Evolutionary conservation across 129 eudicot species (phyloP).

Genomic region (Lonicera japonica): DNA sequence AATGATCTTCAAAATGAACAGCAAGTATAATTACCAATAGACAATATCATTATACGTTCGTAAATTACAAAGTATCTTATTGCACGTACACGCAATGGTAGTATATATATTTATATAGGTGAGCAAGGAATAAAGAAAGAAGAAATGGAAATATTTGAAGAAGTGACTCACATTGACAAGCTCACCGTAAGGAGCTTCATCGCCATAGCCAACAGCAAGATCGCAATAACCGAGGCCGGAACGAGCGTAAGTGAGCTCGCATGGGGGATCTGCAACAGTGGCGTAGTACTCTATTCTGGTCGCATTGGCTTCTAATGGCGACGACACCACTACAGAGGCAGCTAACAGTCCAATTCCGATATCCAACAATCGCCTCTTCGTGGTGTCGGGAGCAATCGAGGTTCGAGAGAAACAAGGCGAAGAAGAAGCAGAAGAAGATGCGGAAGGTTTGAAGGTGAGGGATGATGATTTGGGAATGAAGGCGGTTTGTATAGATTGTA

Average conservation of each 20-base stretch:
- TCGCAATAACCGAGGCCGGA: constrained; percentile 94
- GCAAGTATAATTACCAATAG: no score
- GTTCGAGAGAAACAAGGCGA: background rate
- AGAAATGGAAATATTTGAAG: no score
- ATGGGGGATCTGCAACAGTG: constrained; percentile 73
- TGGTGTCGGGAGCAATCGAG: constrained; percentile 6
- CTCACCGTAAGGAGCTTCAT: constrained; percentile 46
- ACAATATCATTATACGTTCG: no score
- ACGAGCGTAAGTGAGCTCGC: constrained; percentile 64
- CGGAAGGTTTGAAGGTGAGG: constrained; percentile 17
- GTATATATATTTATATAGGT: no score
- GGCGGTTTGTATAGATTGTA: constrained; percentile 18
- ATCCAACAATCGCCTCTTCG: constrained; percentile 31
- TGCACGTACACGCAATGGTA: no score
- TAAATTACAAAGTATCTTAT: no score
- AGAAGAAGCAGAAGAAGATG: constrained; percentile 17
- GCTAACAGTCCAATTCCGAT: constrained; percentile 63
- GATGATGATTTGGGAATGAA: constrained; percentile 7
- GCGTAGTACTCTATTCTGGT: constrained; percentile 90
- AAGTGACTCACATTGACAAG: constrained; percentile 84
- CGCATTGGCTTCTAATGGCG: constrained; percentile 71
- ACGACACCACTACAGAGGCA: constrained; percentile 41
- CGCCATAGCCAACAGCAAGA: constrained; percentile 61
- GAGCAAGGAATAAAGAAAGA: no score
- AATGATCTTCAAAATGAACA: no score